Base-by-base conservation (phyloP, 1,284 basidiomycete genomes). In the Apiotrichum laibachii region DNA sequence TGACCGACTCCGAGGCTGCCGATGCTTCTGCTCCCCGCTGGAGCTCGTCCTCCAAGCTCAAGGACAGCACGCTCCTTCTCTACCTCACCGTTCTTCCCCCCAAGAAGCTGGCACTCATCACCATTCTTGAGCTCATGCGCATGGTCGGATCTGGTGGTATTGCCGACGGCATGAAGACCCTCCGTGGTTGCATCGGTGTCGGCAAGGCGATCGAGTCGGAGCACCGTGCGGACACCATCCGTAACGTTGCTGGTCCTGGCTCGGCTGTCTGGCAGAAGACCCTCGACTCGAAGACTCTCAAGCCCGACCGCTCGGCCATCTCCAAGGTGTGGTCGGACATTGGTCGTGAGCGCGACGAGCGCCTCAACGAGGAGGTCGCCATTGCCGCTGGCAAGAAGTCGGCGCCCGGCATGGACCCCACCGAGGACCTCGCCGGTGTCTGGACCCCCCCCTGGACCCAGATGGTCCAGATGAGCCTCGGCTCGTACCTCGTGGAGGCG, bases 101-200 rank as follows among this genome's bases (percentile, higher is more conserved):
- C 0, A 85, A 90, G 52, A 89, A 88, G 62, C 82, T 98, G 11
- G 92, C 92, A 0, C 82, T 97, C 22, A 87, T 98, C 70, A 89
- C 89, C 5, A 91, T 98, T 63, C 82, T 95, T 39, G 93, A 97
- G 75, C 76, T 94, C 53, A 90, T 98, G 88, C 85, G 90, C 18
- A 79, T 93, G 47, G 85, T 88, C 47, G 88, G 89, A 7, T 82
- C 85, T 1, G 88, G 89, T 19, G 90, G 90, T 33, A 83, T 92
- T 10, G 72, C 81, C 0, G 86, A 90, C 55, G 95, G 94, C 1
- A 92, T 96, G 87, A 96, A 96, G 79, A 89, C 91, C 0, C 85
- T 92, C 1, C 84, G 91, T 1, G 90, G 90, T 0, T 81, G 96
- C 56, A 79, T 96, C n/a, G 77, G 82, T 0, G 85, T 98, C 33